These are phyloP conservation scores for Lecanicillium sp. DNA, from an alignment of 2,329 filamentous ascomycete genomes.

Conservation along the genomic window DNA sequence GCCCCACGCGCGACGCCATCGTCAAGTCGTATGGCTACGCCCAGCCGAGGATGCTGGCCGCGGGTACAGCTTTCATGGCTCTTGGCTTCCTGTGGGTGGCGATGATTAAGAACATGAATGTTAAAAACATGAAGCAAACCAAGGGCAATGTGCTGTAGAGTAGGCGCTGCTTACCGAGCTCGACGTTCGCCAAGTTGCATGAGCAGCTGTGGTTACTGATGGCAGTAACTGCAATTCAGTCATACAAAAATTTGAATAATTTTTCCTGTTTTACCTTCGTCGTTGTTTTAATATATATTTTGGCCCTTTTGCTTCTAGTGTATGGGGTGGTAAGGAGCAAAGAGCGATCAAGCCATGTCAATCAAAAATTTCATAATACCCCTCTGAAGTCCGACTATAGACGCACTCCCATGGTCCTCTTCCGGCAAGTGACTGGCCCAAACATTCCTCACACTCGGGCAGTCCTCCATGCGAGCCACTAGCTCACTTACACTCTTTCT, in stretches of 20 bases:
- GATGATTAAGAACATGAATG: constrained; percentile 42
- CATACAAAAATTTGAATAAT: too few species aligned
- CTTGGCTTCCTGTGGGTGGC: constrained; percentile 31
- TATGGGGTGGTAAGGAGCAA: too few species aligned
- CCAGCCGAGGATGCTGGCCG: constrained; percentile 38
- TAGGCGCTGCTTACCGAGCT: not conserved
- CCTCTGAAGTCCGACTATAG: constrained; percentile 11
- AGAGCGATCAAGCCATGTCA: too few species aligned
- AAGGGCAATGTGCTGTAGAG: constrained; percentile 3
- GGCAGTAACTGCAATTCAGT: too few species aligned
- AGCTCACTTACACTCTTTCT: constrained; percentile 14
- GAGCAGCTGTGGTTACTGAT: too few species aligned
- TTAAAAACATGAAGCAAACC: constrained; percentile 31
- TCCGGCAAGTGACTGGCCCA: constrained; percentile 21
- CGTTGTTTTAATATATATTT: too few species aligned
- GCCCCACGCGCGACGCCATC: constrained; percentile 40
- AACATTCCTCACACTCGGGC: constrained; percentile 17
- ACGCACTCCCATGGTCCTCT: constrained; percentile 20
- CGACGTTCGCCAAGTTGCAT: too few species aligned
- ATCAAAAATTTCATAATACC: constrained; percentile 12
- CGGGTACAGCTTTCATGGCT: constrained; percentile 25
- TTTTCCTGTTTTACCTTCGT: too few species aligned
- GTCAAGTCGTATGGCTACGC: constrained; percentile 49
- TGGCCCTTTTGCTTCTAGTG: too few species aligned
- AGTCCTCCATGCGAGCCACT: constrained; percentile 17